Conservation (phyloP, 495 filamentous ascomycete species). For the Xylaria venustula region DNA sequence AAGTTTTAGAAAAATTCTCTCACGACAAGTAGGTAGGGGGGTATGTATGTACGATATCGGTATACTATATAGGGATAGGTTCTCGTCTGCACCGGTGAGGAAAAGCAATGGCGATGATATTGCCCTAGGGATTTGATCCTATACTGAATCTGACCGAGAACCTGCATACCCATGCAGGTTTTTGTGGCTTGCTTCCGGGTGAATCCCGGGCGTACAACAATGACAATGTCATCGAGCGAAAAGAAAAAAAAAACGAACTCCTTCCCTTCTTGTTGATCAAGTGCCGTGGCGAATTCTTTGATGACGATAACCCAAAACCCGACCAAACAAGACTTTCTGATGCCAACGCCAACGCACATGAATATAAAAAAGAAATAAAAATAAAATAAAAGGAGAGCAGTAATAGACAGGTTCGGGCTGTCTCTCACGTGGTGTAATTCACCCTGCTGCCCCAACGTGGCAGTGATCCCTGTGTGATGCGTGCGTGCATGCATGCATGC, state of each 20-base stretch:
- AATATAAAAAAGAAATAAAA: slow-evolving; percentile 4
- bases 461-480: slow-evolving; percentile 2
- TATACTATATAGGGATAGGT: no score
- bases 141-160: no score
- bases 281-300: neutral
- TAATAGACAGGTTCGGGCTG: no score
- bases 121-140: no score
- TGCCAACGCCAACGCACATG: slow-evolving; percentile 4
- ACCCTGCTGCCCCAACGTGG: neutral
- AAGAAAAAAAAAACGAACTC: neutral
- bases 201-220: neutral
- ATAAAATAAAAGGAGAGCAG: no score
- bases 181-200: neutral
- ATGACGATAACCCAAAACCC: slow-evolving; percentile 4
- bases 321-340: neutral
- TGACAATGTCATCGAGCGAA: neutral
- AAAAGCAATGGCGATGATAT: neutral
- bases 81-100: neutral
- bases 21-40: no score
- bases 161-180: neutral
- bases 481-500: slow-evolving; percentile 5
- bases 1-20: no score
- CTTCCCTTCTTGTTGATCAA: neutral
- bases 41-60: no score
- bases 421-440: slow-evolving; percentile 8